Evolutionary conservation across 768 basidiomycete genomes (phyloP).

Genomic region (Lyophyllum shimeji): DNA sequence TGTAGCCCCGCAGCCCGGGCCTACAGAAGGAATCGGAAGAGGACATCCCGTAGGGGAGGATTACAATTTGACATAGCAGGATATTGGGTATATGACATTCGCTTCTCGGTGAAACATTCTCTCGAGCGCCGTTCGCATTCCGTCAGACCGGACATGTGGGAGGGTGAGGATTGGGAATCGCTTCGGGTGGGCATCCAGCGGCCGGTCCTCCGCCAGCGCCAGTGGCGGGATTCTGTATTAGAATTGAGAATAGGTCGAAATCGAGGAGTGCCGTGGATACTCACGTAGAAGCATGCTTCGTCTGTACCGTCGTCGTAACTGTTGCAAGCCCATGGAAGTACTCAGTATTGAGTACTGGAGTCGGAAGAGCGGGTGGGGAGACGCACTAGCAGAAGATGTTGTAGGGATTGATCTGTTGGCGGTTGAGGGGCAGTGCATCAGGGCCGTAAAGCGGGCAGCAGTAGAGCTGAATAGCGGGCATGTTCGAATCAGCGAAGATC

Average conservation of each 20-base stretch:
- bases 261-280: background rate
- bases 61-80: too few relatives aligned
- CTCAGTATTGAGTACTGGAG: background rate
- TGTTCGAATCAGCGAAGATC: background rate
- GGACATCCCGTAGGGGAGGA: too few relatives aligned
- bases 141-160: slow-evolving; percentile 17
- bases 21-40: too few relatives aligned
- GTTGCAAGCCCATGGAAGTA: background rate
- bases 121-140: background rate
- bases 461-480: slow-evolving; percentile 6
- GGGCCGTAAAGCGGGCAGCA: slow-evolving; percentile 19
- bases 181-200: slow-evolving; percentile 15
- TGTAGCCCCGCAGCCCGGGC: too few relatives aligned
- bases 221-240: slow-evolving; percentile 14
- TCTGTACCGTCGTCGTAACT: slow-evolving; percentile 12
- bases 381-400: slow-evolving; percentile 20
- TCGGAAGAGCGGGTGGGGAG: background rate
- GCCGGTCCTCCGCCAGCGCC: slow-evolving; percentile 12
- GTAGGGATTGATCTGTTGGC: slow-evolving; percentile 17
- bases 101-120: background rate
- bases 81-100: background rate
- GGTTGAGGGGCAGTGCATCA: slow-evolving; percentile 12
- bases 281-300: slow-evolving; percentile 16
- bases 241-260: background rate
- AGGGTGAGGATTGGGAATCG: slow-evolving; percentile 18